These are phyloP conservation scores for Salix dunnii DNA, from an alignment of 345 rosid genomes.

Conservation along the genomic window DNA sequence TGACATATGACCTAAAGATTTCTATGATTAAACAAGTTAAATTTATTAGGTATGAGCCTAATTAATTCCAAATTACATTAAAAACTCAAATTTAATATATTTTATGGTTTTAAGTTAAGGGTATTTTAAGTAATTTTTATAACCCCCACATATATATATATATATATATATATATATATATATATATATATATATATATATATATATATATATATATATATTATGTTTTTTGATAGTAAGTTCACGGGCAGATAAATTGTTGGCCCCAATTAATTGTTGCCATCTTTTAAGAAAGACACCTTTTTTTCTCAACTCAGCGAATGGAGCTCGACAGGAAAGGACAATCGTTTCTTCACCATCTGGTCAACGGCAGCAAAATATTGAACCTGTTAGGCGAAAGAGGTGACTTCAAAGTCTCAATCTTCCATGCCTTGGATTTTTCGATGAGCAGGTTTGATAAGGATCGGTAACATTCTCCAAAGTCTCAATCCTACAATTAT, in stretches of 20 bases:
- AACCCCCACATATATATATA: no score
- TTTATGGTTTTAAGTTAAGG: no score
- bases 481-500: background rate
- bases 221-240: background rate
- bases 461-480: background rate
- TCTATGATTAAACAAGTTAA: no score
- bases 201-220: no score
- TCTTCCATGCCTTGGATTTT: background rate
- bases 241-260: background rate
- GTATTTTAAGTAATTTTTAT: no score
- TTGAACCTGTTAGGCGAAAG: background rate
- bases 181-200: no score
- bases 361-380: background rate
- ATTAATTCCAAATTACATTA: no score
- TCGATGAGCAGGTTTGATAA: background rate
- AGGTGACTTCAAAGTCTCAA: background rate
- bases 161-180: no score
- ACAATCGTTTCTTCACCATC: background rate
- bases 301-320: background rate
- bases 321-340: background rate
- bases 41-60: no score
- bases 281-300: no score
- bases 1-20: no score
- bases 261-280: background rate
- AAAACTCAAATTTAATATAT: no score